Conservation (phyloP, 2,329 filamentous ascomycete genomes). For the Phialocephala sp. region DNA sequence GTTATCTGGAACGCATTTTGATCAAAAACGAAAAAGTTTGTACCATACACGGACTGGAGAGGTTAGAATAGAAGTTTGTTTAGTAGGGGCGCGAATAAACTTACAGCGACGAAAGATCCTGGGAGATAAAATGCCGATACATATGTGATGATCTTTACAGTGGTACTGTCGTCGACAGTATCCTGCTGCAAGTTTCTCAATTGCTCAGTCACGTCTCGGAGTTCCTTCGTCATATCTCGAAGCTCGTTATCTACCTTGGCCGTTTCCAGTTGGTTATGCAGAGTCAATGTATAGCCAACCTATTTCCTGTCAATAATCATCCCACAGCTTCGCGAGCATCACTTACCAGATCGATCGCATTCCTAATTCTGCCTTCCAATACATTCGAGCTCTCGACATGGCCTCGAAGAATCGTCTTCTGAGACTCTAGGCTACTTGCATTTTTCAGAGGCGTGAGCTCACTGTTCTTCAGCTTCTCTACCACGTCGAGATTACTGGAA, state of each 20-base stretch:
- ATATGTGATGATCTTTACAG: not conserved
- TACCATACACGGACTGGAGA: not conserved
- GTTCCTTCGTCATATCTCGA: not conserved
- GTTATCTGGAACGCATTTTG: conserved; percentile 1
- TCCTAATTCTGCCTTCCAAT: not conserved
- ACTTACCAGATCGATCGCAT: not conserved
- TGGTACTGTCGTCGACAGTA: not conserved
- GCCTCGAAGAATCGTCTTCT: not conserved
- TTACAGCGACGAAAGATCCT: not conserved
- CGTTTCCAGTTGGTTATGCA: not conserved
- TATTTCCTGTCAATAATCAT: not conserved
- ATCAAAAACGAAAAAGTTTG: not conserved
- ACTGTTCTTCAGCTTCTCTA: not conserved
- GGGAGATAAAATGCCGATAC: not conserved
- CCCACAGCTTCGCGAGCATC: not conserved
- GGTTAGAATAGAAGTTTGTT: too few relatives aligned
- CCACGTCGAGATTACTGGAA: not conserved
- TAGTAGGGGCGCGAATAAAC: not conserved
- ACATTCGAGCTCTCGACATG: not conserved
- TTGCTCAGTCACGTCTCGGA: not conserved
- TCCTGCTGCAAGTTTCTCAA: not conserved
- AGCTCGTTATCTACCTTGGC: not conserved
- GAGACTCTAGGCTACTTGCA: not conserved
- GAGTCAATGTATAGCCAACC: not conserved
- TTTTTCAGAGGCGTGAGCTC: not conserved